Conservation (phyloP, 1,284 basidiomycete species). For the Rhizopogon hawkerae region DNA sequence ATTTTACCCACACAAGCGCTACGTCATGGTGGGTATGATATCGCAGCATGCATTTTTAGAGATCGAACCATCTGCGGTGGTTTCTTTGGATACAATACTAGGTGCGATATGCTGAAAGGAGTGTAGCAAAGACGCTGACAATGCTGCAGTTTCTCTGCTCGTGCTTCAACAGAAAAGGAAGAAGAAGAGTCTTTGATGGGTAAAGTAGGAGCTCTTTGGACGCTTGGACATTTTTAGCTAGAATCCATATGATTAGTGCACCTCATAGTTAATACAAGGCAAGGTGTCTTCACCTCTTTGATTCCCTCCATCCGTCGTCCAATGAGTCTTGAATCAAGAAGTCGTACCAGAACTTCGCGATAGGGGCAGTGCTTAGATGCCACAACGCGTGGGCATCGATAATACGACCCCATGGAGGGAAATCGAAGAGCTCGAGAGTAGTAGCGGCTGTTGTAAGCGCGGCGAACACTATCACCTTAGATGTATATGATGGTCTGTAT, state of each 20-base stretch:
- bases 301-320: constrained; percentile 45
- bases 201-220: not conserved
- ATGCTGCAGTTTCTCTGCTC: constrained; percentile 17
- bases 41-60: constrained; percentile 33
- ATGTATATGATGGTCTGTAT: constrained; percentile 48
- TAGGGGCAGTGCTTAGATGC: constrained; percentile 83
- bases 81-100: constrained; percentile 32
- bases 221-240: constrained; percentile 13
- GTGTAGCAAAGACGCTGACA: constrained; percentile 6
- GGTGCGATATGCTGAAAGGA: constrained; percentile 16
- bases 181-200: constrained; percentile 6
- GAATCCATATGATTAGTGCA: constrained; percentile 8
- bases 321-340: constrained; percentile 67
- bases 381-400: constrained; percentile 95
- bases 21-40: constrained; percentile 29
- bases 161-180: constrained; percentile 16
- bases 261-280: constrained; percentile 2
- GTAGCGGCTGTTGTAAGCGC: constrained; percentile 71
- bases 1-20: constrained; percentile 31
- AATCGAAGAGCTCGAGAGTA: constrained; percentile 86
- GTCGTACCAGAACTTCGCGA: constrained; percentile 77
- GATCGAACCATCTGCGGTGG: constrained; percentile 27
- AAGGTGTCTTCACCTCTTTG: constrained; percentile 13
- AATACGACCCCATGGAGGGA: constrained; percentile 67
- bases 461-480: constrained; percentile 55